Evolutionary conservation across 805 yeast species (phyloP).

Genomic region (Kuraishia borneana): DNA sequence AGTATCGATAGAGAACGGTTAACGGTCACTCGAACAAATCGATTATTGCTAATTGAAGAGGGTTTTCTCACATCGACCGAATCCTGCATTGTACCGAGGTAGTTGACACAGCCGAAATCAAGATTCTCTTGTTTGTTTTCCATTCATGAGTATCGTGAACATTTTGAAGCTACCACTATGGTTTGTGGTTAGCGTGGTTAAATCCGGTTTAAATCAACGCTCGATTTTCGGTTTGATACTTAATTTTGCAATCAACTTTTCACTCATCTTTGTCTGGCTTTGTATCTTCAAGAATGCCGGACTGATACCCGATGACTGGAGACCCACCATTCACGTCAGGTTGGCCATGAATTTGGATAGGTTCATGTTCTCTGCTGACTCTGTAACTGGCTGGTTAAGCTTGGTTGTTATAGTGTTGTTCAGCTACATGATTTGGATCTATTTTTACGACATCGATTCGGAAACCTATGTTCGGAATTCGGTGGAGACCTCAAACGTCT

Average conservation of each 20-base stretch:
- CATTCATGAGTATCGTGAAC: background rate
- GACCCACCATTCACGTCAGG: slow-evolving; percentile 44
- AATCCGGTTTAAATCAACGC: slow-evolving; percentile 22
- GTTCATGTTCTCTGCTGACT: slow-evolving; percentile 20
- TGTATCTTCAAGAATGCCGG: slow-evolving; percentile 49
- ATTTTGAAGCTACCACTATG: background rate
- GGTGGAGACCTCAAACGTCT: background rate
- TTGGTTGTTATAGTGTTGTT: slow-evolving; percentile 5
- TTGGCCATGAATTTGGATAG: slow-evolving; percentile 31
- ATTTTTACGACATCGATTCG: slow-evolving; percentile 6
- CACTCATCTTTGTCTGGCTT: slow-evolving; percentile 45
- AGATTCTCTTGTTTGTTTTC: no score
- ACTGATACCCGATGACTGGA: slow-evolving; percentile 35
- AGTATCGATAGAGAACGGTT: no score
- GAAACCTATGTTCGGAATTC: background rate
- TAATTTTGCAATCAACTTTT: slow-evolving; percentile 37
- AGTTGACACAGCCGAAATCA: no score
- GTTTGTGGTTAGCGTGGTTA: background rate
- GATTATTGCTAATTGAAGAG: no score
- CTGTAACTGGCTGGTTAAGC: slow-evolving; percentile 12
- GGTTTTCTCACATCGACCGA: no score
- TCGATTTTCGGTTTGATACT: slow-evolving; percentile 25
- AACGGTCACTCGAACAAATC: no score
- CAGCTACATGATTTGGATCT: slow-evolving; percentile 11
- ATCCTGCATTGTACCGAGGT: no score